phyloP scores from a whole-genome alignment of 805 yeast genomes.

The Priceomyces haplophilus region DNA sequence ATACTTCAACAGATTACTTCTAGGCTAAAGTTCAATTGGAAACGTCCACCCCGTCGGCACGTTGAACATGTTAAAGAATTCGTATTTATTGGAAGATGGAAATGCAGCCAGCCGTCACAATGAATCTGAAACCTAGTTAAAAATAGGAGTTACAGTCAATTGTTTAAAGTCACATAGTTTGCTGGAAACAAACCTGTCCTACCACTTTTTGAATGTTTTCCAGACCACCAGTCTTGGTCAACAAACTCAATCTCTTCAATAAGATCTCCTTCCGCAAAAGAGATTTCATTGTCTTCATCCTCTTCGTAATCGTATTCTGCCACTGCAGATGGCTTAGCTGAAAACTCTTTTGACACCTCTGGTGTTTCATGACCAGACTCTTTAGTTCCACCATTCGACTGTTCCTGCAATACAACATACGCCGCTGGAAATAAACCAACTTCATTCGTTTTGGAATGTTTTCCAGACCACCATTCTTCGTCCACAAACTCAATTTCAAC shows the following conservation, averaged over 20 bases:
- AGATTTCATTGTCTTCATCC: conserved; percentile 86
- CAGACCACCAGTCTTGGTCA: conserved; percentile 98
- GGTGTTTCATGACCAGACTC: conserved; percentile 9
- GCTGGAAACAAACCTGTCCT: conserved; percentile 87
- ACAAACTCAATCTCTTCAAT: conserved; percentile 82
- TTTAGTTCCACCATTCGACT: conserved; percentile 11
- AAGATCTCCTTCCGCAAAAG: conserved; percentile 78
- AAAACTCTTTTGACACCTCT: conserved; percentile 16
- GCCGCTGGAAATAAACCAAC: conserved; percentile 57
- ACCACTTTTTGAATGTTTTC: conserved; percentile 63
- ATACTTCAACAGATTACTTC: no score
- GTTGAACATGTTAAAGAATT: no score
- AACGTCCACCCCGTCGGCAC: no score
- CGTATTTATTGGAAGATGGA: no score
- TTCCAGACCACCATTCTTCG: conserved; percentile 69
- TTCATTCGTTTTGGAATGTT: conserved; percentile 40
- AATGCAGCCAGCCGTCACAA: no score
- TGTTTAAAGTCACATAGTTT: conserved; percentile 59
- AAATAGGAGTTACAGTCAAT: conserved; percentile 3
- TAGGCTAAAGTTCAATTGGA: no score
- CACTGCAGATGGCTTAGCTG: conserved; percentile 42
- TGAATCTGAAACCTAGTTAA: no score
- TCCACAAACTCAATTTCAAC: conserved; percentile 67
- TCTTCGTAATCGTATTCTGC: conserved; percentile 84
- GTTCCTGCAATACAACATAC: conserved; percentile 42